phyloP scores from a whole-genome alignment of 805 yeast genomes.

The Sugiyamaella boreocaroliniensis region DNA sequence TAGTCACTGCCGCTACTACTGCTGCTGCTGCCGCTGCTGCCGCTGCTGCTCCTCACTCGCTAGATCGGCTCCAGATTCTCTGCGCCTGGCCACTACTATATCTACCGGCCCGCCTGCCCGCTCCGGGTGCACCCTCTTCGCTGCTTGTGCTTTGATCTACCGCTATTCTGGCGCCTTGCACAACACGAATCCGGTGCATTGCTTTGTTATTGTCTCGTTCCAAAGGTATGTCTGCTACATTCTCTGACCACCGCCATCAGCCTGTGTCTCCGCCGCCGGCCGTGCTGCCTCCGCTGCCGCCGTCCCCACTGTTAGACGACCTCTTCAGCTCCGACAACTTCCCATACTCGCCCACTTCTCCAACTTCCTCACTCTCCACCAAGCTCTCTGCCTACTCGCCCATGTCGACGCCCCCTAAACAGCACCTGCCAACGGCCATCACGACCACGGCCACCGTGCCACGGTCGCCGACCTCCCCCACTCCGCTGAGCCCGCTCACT shows the following conservation, averaged over 20 bases:
- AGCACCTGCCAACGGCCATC: neutral
- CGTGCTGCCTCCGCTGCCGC: slow-evolving; percentile 9
- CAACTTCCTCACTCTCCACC: neutral
- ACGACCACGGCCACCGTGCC: neutral
- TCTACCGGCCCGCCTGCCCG: neutral
- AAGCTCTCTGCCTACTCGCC: neutral
- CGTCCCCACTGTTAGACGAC: neutral
- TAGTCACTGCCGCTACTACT: neutral
- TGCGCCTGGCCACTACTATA: no score
- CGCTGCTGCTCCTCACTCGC: neutral
- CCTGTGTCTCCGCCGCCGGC: slow-evolving; percentile 3
- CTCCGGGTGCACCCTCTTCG: neutral
- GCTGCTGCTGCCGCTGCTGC: neutral
- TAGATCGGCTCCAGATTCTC: neutral
- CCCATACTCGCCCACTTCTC: neutral
- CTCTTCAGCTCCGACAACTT: neutral
- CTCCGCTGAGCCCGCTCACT: slow-evolving; percentile 1
- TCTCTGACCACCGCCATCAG: neutral
- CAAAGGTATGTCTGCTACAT: neutral
- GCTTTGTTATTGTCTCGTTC: neutral
- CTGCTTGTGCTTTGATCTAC: neutral
- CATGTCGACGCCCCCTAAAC: neutral
- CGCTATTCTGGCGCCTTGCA: neutral
- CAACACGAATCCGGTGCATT: neutral
- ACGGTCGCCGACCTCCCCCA: neutral